Base-by-base conservation (phyloP, 257 asterid genomes). In the Echites panduratus region DNA sequence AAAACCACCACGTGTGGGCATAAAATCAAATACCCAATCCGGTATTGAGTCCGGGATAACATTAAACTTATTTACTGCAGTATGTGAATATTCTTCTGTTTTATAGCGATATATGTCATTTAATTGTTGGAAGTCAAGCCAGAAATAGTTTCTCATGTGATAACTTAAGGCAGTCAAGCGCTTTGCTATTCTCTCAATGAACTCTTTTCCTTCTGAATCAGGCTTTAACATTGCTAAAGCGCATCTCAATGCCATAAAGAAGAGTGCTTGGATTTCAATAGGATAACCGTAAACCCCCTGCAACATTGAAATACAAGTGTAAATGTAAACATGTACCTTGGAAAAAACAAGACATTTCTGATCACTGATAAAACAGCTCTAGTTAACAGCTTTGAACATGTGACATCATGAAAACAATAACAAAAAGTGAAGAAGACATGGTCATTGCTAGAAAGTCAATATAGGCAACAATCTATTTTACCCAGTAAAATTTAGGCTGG, bases 241-340 rank as follows among this genome's bases (percentile, higher is more conserved):
- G 56, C 82, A 81, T 78, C 96, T 75, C 85, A 87, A 29, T 61
- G 93, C 93, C 96, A 89, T 87, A 77, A 89, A 89, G 82, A 89
- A 89, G 70, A 89, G 93, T 53, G 93, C 86, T 86, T 89, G 91
- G 50, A 89, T 89, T 80, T 89, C 93, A 45, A 89, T 83, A n/a
- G 96, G 96, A 81, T 87, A 89, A 26, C 96, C 96, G 52, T 89
- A 89, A 52, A 89, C 74, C 54, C 96, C 96, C 96, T 88, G 87
- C n/a, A 54, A 76, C 74, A 78, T 56, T 24, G 70, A 73, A 35
- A 47, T 8, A 66, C 54, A 27, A 50, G 19, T n/a, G 75, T 73
- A 38, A 74, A 71, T 32, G n/a, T n/a, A n/a, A 44, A 45, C 44
- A 57, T 19, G 20, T 12, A 63, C 45, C 38, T 5, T 32, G 56